Conservation (phyloP, 306 rosid genomes). For the Alnus rubra region DNA sequence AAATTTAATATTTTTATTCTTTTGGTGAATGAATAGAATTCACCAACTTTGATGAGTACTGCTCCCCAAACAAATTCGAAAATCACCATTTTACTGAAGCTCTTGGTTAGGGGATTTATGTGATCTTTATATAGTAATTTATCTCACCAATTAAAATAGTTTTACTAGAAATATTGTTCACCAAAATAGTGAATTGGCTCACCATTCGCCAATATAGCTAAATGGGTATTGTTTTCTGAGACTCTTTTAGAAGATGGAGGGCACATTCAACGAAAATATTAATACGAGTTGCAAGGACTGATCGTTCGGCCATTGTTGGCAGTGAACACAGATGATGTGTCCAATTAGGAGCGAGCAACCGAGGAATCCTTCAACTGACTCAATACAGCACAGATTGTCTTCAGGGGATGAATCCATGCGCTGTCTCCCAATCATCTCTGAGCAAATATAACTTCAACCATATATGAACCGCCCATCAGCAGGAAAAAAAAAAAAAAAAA, state of each 20-base stretch:
- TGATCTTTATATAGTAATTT: too few species aligned
- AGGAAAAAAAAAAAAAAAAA: slow-evolving; percentile 11
- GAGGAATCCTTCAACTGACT: slow-evolving; percentile 39
- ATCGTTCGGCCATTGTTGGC: slow-evolving; percentile 27
- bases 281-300: too few species aligned
- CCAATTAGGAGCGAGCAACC: slow-evolving; percentile 2
- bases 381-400: slow-evolving; percentile 47
- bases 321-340: slow-evolving; percentile 30
- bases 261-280: neutral
- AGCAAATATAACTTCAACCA: slow-evolving; percentile 20
- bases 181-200: too few species aligned
- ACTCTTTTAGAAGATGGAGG: neutral
- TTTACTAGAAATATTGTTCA: too few species aligned
- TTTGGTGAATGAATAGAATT: too few species aligned
- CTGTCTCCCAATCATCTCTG: slow-evolving; percentile 47
- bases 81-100: too few species aligned
- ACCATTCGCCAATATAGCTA: neutral
- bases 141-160: too few species aligned
- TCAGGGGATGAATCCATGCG: slow-evolving; percentile 68
- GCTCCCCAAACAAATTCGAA: too few species aligned
- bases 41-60: too few species aligned
- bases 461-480: slow-evolving; percentile 11
- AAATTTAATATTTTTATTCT: too few species aligned
- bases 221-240: neutral
- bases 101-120: too few species aligned